A percentile compares a stretch with the other conserved stretches of the same genome.
These are phyloP conservation scores for Penicillium frequentans DNA, from an alignment of 2,329 filamentous ascomycete genomes.

Conservation along the genomic window DNA sequence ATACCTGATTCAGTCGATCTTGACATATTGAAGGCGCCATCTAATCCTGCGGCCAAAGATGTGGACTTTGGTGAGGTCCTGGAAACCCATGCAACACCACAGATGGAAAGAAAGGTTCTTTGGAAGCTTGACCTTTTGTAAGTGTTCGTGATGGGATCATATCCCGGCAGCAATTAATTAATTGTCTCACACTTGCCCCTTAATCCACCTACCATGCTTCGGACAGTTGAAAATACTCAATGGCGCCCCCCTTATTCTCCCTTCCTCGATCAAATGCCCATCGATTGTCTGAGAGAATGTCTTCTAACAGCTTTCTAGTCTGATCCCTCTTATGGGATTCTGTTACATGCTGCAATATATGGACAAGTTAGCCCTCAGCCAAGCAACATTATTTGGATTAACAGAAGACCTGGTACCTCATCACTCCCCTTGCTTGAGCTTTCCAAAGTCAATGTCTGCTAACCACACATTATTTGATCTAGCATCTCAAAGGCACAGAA, in stretches of 20 bases:
- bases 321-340: conserved; percentile 20
- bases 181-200: too few species aligned
- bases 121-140: conserved; percentile 30
- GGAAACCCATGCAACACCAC: conserved; percentile 22
- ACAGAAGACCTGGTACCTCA: conserved; percentile 20
- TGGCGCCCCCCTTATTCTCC: neutral
- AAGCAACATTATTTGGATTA: conserved; percentile 25
- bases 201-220: too few species aligned
- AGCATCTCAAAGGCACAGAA: conserved; percentile 28
- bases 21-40: conserved; percentile 17
- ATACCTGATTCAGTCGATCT: conserved; percentile 9
- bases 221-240: too few species aligned
- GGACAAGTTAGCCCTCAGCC: conserved; percentile 30
- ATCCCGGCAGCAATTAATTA: too few species aligned
- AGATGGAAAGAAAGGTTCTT: conserved; percentile 25
- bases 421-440: neutral
- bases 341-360: conserved; percentile 32
- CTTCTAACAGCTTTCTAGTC: conserved; percentile 5
- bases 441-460: neutral
- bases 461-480: neutral
- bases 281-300: neutral
- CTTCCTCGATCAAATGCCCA: neutral
- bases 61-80: conserved; percentile 28
- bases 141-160: conserved; percentile 11
- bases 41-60: conserved; percentile 18